phyloP scores from a whole-genome alignment of 129 eudicot genomes.

The Flaveria ramosissima region DNA sequence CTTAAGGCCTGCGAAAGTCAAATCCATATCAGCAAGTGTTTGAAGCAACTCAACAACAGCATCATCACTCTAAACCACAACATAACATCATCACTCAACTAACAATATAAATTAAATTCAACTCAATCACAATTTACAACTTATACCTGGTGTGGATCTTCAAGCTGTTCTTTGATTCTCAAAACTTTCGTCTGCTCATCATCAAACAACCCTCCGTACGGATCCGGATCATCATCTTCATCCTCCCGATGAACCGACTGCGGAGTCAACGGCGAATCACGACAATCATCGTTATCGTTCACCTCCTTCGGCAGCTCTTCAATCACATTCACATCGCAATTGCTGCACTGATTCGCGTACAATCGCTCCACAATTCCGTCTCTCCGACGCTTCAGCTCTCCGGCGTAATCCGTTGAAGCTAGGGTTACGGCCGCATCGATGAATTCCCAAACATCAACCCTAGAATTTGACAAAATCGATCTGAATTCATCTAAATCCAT shows the following conservation, averaged over 20 bases:
- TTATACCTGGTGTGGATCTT: conserved; percentile 72
- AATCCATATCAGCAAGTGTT: conserved; percentile 84
- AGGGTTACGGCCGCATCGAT: conserved; percentile 69
- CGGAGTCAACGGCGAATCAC: conserved; percentile 48
- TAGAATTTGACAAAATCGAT: conserved; percentile 48
- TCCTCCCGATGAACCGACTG: not conserved
- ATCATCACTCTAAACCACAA: conserved; percentile 53
- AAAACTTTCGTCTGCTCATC: conserved; percentile 65
- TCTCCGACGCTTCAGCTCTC: conserved; percentile 57
- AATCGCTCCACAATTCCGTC: conserved; percentile 63
- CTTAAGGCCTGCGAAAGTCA: conserved; percentile 76
- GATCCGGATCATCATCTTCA: conserved; percentile 48
- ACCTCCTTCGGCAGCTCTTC: not conserved
- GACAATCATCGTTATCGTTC: conserved; percentile 18
- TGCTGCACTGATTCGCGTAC: conserved; percentile 46
- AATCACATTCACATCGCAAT: conserved; percentile 29
- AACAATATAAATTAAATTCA: not conserved
- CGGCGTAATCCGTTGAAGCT: conserved; percentile 56
- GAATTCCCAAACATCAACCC: conserved; percentile 59
- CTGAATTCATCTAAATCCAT: conserved; percentile 77
- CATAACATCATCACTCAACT: not conserved
- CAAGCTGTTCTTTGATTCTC: conserved; percentile 74
- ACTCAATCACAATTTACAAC: not conserved
- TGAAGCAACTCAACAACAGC: conserved; percentile 77
- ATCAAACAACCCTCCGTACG: conserved; percentile 65